phyloP scores from a whole-genome alignment of 2,329 filamentous ascomycete species.

The Coccinonectria pachysandricola region DNA sequence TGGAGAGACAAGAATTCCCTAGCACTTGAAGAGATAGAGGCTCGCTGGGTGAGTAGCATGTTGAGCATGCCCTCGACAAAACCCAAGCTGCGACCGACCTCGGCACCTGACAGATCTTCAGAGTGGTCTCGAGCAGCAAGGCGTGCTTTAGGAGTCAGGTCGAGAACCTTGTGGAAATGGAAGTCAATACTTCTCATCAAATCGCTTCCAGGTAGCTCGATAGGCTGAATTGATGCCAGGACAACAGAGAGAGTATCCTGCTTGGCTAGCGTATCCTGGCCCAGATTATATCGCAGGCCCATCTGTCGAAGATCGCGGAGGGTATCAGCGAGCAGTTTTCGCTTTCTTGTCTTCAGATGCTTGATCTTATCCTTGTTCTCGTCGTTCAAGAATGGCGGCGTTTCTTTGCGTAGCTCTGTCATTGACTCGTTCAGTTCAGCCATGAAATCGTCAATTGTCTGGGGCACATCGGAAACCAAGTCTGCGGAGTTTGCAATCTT shows the following conservation, averaged over 20 bases:
- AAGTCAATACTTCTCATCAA: slow-evolving; percentile 43
- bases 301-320: slow-evolving; percentile 75
- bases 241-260: slow-evolving; percentile 64
- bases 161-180: slow-evolving; percentile 70
- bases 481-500: slow-evolving; percentile 45
- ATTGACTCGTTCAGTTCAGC: slow-evolving; percentile 57
- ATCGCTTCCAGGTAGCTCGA: slow-evolving; percentile 22
- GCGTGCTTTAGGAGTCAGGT: slow-evolving; percentile 60
- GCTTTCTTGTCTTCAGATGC: slow-evolving; percentile 83
- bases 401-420: slow-evolving; percentile 69
- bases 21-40: slow-evolving; percentile 32
- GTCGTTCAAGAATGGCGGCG: slow-evolving; percentile 68
- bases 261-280: slow-evolving; percentile 58
- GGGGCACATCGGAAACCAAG: slow-evolving; percentile 43
- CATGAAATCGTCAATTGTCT: slow-evolving; percentile 58
- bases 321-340: slow-evolving; percentile 81
- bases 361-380: slow-evolving; percentile 79
- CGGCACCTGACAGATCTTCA: slow-evolving; percentile 72
- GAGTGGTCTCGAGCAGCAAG: slow-evolving; percentile 62
- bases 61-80: slow-evolving; percentile 80
- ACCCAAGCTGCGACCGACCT: slow-evolving; percentile 68
- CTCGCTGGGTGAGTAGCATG: slow-evolving; percentile 50
- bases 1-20: slow-evolving; percentile 30
- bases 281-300: slow-evolving; percentile 79
- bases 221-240: slow-evolving; percentile 46